Evolutionary conservation across 805 yeast species (phyloP), one percentile per base, ranked within the genome.

Genomic region (Candida rishiriensis): DNA sequence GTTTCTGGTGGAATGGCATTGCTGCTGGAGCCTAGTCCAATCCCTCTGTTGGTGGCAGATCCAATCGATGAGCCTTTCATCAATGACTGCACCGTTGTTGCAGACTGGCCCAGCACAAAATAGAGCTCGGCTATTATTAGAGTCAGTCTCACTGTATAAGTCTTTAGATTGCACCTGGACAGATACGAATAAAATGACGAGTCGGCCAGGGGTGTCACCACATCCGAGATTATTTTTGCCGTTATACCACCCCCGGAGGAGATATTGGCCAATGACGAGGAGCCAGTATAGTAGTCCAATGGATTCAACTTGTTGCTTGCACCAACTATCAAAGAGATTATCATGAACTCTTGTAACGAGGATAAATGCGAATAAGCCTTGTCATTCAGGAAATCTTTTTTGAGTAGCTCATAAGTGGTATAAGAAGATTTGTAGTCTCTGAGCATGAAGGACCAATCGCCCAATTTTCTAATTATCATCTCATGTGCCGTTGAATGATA

Each of bases 381-480:
- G 55, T 85, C 93, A 47, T 78, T 76, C 34, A 78, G 69, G 52
- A 83, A 83, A 59, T 90, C 97, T 55, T 85, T 83, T 47, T 83
- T 83, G 33, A 88, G 72, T 40, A 87, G 61, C 47, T 91, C 98
- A 60, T 91, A 91, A 1, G 88, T 85, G 1, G 85, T 71, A 56
- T 85, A 83, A 3, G 97, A 93, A 46, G 79, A 81, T 60, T 83
- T 82, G 70, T 85, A 91, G 66, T 93, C 97, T 32, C 89, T 77
- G n/a, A 90, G 65, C 81, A 93, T 87, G 56, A 91, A 80, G 7
- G 89, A 81, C 88, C 95, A 88, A 61, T 93, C 99, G 0, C 95
- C 98, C 26, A 91, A 68, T 57, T 85, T 84, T 40, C 98, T 71
- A 26, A 89, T 72, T 36, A 78, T 72, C 58, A 87, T 85, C 54